Conservation (phyloP, 805 yeast genomes). For the Ogataea allantospora region DNA sequence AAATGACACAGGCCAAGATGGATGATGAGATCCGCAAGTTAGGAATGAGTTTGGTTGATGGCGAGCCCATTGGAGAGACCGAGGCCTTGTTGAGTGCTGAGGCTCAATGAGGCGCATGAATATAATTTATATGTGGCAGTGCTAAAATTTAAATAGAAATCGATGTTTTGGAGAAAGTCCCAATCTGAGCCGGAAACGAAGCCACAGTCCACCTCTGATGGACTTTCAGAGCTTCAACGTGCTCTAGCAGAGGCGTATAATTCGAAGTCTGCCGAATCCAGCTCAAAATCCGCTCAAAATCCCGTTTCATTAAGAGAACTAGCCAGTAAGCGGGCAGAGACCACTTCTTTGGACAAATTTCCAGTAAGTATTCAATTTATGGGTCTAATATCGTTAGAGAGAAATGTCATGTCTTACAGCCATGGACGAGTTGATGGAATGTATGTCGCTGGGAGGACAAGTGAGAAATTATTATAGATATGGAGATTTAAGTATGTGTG, state of each 20-base stretch:
- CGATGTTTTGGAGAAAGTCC: conserved; percentile 7
- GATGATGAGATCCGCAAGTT: conserved; percentile 35
- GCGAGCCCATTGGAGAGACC: conserved; percentile 20
- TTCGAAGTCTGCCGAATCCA: conserved; percentile 25
- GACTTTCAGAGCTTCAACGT: conserved; percentile 13
- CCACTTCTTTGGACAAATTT: conserved; percentile 27
- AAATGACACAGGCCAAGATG: conserved; percentile 61
- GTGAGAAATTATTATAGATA: conserved; percentile 77
- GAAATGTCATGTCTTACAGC: conserved; percentile 74
- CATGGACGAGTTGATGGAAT: conserved; percentile 79
- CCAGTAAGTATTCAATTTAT: conserved; percentile 29
- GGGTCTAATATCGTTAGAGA: conserved; percentile 22
- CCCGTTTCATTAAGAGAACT: conserved; percentile 24
- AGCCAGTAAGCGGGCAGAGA: conserved; percentile 30
- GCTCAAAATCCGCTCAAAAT: conserved; percentile 3
- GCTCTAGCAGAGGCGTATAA: conserved; percentile 23
- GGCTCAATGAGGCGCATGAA: conserved; percentile 6
- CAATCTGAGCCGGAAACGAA: not conserved
- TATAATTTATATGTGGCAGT: conserved; percentile 7
- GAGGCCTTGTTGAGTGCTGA: conserved; percentile 3
- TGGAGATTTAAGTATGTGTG: conserved; percentile 75
- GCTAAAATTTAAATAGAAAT: conserved; percentile 4
- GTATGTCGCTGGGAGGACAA: conserved; percentile 92
- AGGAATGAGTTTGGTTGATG: conserved; percentile 41
- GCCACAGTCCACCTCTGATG: not conserved